A percentile compares a stretch with the other conserved stretches of the same genome.
phyloP scores from a whole-genome alignment of 208 protist species.

The Trypanosoma platydactyli region DNA sequence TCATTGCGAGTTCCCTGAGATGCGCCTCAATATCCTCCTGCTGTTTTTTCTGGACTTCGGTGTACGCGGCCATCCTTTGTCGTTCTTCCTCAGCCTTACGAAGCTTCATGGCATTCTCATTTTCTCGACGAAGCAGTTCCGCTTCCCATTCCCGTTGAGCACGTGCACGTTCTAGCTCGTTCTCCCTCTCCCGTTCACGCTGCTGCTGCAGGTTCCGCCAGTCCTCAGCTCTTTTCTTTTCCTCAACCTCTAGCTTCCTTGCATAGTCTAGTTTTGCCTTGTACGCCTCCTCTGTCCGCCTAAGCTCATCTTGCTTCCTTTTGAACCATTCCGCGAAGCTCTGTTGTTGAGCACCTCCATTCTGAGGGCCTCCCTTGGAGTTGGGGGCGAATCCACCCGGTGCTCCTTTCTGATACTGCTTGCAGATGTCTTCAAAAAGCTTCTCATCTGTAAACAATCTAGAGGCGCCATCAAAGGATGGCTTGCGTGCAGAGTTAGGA shows the following conservation, averaged over 20 bases:
- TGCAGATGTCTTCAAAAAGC: conserved; percentile 78
- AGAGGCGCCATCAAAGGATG: conserved; percentile 12
- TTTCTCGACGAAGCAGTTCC: conserved; percentile 50
- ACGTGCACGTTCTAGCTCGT: conserved; percentile 49
- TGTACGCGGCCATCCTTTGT: conserved; percentile 52
- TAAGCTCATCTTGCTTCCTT: conserved; percentile 80
- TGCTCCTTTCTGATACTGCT: conserved; percentile 73
- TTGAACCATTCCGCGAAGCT: conserved; percentile 86
- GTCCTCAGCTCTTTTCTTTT: conserved; percentile 63
- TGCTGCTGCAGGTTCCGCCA: conserved; percentile 75
- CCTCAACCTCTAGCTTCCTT: conserved; percentile 67
- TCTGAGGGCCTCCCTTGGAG: conserved; percentile 36
- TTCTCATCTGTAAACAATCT: conserved; percentile 50
- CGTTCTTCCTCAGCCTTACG: conserved; percentile 44
- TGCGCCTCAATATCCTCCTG: conserved; percentile 77
- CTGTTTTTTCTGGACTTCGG: conserved; percentile 63
- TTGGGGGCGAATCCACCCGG: conserved; percentile 20
- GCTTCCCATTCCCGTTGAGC: conserved; percentile 46
- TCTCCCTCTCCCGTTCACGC: conserved; percentile 60
- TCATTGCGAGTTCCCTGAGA: conserved; percentile 64
- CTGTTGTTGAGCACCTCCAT: conserved; percentile 36
- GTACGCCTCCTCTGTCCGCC: conserved; percentile 62
- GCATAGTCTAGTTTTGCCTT: conserved; percentile 76
- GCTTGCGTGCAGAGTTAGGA: conserved; percentile 9
- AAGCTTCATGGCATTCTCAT: conserved; percentile 38